Base-by-base conservation (phyloP, 805 yeast genomes). In the Pachysolen tannophilus region DNA sequence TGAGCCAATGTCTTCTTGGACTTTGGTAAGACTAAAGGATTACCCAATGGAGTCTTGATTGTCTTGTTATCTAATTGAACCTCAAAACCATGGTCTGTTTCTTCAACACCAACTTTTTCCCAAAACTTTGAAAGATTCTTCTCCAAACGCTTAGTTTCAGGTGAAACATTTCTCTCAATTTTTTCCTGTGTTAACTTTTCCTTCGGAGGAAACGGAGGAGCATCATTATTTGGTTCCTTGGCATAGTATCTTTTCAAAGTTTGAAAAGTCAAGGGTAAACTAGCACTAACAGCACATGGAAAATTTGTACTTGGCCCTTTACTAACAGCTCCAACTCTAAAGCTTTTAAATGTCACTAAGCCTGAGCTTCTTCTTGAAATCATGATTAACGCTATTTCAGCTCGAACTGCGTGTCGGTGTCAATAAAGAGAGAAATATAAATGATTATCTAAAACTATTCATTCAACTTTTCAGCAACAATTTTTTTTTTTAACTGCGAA, bases 21-120 rank as follows among this genome's bases (percentile, higher is more conserved):
- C 18, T 53, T 49, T 4, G 95, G 94, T 10, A 92, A 58, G 1
- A 73, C 58, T 33, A 92, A 56, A 17, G 72, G 67, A 53, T 77
- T 67, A 3, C 97, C 97, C 34, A 77, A 56, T 0, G 97, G 95
- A 1, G 97, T 90, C 52, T 78, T 78, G 40, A 92, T 61, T 0
- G 95, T 73, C 55, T 80, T 82, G 1, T 70, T 65, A 49, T 85
- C 96, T 29, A 90, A 63, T 42, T 76, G 75, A 18, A 90, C 64
- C 28, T 70, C 72, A 37, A 62, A 65, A 4, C 61, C 57, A 3
- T 55, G 52, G 1, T 53, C 50, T 1, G 52, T 48, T 37, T 61
- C 55, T 10, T 47, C 41, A 18, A 52, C 56, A 20, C 61, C 64
- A 4, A 83, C 92, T 31, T 75, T 71, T 37, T 82, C 83, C 96